A percentile compares a stretch with the other conserved stretches of the same genome.
These are phyloP conservation scores for Xylariales sp. DNA, from an alignment of 2,329 filamentous ascomycete species.

Conservation along the genomic window DNA sequence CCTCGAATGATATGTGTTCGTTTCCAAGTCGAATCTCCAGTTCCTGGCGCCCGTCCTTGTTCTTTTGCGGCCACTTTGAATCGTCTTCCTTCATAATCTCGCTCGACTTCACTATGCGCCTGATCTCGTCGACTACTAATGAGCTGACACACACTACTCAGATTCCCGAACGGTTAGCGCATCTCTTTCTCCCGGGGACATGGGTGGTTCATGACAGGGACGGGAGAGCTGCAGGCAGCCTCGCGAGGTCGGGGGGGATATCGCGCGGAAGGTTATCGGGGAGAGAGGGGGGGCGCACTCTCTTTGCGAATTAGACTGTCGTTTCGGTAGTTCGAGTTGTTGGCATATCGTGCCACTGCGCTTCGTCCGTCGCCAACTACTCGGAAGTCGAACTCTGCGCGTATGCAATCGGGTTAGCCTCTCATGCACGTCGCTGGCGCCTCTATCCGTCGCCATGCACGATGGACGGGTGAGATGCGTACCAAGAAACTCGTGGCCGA, in stretches of 20 bases:
- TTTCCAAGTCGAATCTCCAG: conserved; percentile 93
- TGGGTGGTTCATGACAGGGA: too few relatives aligned
- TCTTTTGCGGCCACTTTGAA: conserved; percentile 98
- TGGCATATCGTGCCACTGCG: conserved; percentile 94
- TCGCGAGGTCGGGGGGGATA: background rate
- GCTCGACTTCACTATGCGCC: conserved; percentile 95
- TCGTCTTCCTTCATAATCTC: conserved; percentile 99
- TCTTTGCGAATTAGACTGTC: conserved; percentile 99
- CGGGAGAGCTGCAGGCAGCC: background rate
- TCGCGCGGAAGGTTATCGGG: conserved; percentile 5
- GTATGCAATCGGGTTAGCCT: conserved; percentile 40
- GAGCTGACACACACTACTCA: conserved; percentile 91
- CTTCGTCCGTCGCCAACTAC: conserved; percentile 92
- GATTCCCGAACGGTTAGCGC: conserved; percentile 16
- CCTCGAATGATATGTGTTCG: conserved; percentile 98
- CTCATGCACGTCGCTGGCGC: background rate
- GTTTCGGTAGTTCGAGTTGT: conserved; percentile 99
- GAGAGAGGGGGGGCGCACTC: conserved; percentile 70
- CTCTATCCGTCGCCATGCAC: background rate
- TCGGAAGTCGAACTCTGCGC: conserved; percentile 92
- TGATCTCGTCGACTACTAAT: conserved; percentile 90
- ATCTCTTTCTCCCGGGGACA: background rate
- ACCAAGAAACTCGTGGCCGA: conserved; percentile 99
- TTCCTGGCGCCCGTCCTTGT: conserved; percentile 97
- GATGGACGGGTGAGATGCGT: conserved; percentile 43